Percentiles rank a stretch among this genome's conserved stretches.
Evolutionary conservation across 192 early-diverging fungal species (phyloP).

Genomic region (Blastocladiella britannica): DNA sequence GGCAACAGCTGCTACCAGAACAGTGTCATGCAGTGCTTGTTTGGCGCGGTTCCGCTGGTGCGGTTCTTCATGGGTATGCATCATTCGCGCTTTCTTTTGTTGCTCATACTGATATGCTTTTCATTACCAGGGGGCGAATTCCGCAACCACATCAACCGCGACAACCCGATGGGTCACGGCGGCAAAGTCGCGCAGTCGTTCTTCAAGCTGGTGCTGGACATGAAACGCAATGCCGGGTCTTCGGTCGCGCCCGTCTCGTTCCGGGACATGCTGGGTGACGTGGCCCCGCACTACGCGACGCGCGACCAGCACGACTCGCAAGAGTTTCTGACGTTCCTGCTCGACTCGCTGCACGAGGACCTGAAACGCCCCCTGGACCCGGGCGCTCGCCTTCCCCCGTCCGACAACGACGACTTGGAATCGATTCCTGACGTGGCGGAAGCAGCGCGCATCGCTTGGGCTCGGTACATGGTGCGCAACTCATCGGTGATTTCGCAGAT

Average conservation of each 20-base stretch:
- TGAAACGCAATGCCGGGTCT: slow-evolving; percentile 62
- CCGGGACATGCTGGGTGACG: slow-evolving; percentile 46
- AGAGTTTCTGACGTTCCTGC: slow-evolving; percentile 76
- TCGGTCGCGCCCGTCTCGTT: slow-evolving; percentile 62
- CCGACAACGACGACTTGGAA: slow-evolving; percentile 34
- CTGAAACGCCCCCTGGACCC: slow-evolving; percentile 26
- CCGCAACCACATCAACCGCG: slow-evolving; percentile 34
- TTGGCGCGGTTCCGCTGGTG: slow-evolving; percentile 42
- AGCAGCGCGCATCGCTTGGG: slow-evolving; percentile 48
- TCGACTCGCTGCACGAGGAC: slow-evolving; percentile 83
- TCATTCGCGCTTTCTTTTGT: too few relatives aligned
- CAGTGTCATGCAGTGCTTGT: slow-evolving; percentile 57
- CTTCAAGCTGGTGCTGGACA: slow-evolving; percentile 47
- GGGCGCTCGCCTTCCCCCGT: neutral
- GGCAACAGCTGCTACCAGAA: slow-evolving; percentile 20
- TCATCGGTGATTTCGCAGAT: slow-evolving; percentile 66
- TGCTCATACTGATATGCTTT: too few relatives aligned
- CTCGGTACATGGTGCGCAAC: slow-evolving; percentile 47
- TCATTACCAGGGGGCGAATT: slow-evolving; percentile 18
- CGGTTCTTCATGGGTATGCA: slow-evolving; percentile 31
- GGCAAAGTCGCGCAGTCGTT: slow-evolving; percentile 57
- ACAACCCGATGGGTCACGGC: slow-evolving; percentile 47
- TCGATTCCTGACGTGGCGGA: slow-evolving; percentile 31
- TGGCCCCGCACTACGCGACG: slow-evolving; percentile 62
- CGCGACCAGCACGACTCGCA: slow-evolving; percentile 93